These are phyloP conservation scores for Dendrocalamus latiflorus DNA, from an alignment of 202 grass and related monocot genomes.

Conservation along the genomic window DNA sequence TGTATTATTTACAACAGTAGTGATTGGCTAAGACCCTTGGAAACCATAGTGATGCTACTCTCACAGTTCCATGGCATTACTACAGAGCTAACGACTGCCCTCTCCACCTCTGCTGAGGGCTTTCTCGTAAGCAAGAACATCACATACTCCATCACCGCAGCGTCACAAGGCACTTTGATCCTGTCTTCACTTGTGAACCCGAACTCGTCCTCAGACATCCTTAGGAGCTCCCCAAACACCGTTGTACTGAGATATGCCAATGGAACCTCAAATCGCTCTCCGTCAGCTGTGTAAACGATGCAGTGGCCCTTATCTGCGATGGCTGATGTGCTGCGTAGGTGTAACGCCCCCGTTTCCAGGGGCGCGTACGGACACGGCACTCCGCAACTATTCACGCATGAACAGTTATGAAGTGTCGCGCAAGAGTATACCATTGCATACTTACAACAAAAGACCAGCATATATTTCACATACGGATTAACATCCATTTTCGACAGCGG, in stretches of 20 bases:
- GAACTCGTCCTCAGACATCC: constrained; percentile 57
- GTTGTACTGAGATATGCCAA: constrained; percentile 37
- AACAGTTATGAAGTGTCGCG: too few relatives aligned
- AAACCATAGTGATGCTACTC: constrained; percentile 26
- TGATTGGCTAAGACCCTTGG: constrained; percentile 17
- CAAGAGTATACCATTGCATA: too few relatives aligned
- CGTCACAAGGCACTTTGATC: constrained; percentile 56
- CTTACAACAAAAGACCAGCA: too few relatives aligned
- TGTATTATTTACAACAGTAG: too few relatives aligned
- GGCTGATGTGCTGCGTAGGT: constrained; percentile 3
- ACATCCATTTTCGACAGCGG: too few relatives aligned
- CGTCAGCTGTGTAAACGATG: constrained; percentile 45
- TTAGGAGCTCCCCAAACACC: constrained; percentile 52
- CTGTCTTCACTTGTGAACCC: constrained; percentile 44
- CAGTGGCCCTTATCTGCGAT: constrained; percentile 47
- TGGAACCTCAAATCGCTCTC: constrained; percentile 60
- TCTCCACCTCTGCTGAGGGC: constrained; percentile 50
- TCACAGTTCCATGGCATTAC: constrained; percentile 35
- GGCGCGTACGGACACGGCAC: too few relatives aligned
- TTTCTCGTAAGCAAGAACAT: constrained; percentile 54
- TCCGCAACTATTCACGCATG: too few relatives aligned
- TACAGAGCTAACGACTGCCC: constrained; percentile 38
- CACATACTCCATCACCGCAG: constrained; percentile 48
- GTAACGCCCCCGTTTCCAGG: too few relatives aligned
- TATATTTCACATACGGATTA: too few relatives aligned